These are phyloP conservation scores for Fusarium sp. DNA, from an alignment of 2,329 filamentous ascomycete species.

Conservation along the genomic window DNA sequence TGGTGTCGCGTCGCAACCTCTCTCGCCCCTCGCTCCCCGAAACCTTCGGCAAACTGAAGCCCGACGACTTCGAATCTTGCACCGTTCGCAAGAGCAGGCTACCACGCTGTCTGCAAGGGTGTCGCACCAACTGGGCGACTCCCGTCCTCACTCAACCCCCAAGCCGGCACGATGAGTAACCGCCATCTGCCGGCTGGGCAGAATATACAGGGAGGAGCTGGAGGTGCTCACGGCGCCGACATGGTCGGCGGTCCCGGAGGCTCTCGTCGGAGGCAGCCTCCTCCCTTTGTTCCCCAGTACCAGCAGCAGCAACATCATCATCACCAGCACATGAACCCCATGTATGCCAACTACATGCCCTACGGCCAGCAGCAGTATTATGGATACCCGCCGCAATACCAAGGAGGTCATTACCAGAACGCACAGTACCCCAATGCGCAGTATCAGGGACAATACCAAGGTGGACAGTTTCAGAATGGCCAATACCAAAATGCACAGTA, in stretches of 20 bases:
- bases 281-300: constrained; percentile 54
- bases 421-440: constrained; percentile 39
- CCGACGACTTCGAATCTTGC: constrained; percentile 18
- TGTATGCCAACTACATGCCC: constrained; percentile 64
- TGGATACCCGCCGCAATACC: constrained; percentile 68
- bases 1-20: constrained; percentile 41
- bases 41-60: constrained; percentile 41
- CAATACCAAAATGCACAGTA: constrained; percentile 45
- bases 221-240: constrained; percentile 50
- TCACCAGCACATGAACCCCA: constrained; percentile 57
- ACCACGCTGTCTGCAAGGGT: constrained; percentile 42
- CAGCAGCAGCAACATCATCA: constrained; percentile 51
- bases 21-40: constrained; percentile 10
- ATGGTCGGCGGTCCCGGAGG: constrained; percentile 52
- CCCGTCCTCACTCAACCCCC: constrained; percentile 55
- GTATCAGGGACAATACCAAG: constrained; percentile 41
- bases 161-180: constrained; percentile 81
- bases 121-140: constrained; percentile 52
- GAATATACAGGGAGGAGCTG: constrained; percentile 63
- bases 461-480: constrained; percentile 57
- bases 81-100: constrained; percentile 31
- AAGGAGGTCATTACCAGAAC: constrained; percentile 45
- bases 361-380: constrained; percentile 61
- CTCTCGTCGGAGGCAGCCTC: constrained; percentile 54
- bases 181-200: constrained; percentile 82